phyloP scores from a whole-genome alignment of 1,284 basidiomycete genomes.

The Microbotryum violaceum region DNA sequence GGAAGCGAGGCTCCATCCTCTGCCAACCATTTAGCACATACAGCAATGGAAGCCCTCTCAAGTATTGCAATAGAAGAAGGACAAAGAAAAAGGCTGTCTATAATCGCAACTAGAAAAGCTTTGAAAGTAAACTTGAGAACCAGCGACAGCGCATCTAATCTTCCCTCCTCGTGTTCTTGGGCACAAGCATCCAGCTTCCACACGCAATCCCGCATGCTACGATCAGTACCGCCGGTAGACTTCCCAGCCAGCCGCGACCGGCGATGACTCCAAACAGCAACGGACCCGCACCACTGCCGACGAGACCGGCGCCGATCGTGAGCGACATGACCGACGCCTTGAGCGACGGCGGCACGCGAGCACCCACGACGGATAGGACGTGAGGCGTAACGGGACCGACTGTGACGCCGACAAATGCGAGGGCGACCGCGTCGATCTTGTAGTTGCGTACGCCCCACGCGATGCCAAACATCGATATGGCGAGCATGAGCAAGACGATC shows the following conservation, averaged over 20 bases:
- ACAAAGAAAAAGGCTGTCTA: too few species aligned
- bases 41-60: too few species aligned
- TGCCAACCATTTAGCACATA: too few species aligned
- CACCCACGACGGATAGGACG: conserved; percentile 16
- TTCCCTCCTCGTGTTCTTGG: conserved; percentile 26
- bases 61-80: too few species aligned
- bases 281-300: conserved; percentile 17
- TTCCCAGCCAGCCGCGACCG: conserved; percentile 7
- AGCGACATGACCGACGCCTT: conserved; percentile 19
- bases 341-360: conserved; percentile 21
- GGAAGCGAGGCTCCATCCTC: too few species aligned
- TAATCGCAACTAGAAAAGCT: too few species aligned
- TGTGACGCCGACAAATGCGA: conserved; percentile 18
- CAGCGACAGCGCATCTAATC: conserved; percentile 10
- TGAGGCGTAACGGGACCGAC: conserved; percentile 4
- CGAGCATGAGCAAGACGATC: conserved; percentile 11
- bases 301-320: conserved; percentile 22
- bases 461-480: conserved; percentile 11
- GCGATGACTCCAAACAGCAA: conserved; percentile 22
- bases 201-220: neutral
- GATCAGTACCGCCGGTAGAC: conserved; percentile 17
- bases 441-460: conserved; percentile 19
- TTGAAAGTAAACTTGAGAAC: too few species aligned
- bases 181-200: conserved; percentile 13
- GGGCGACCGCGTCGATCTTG: conserved; percentile 19